phyloP scores from a whole-genome alignment of 2,329 filamentous ascomycete species.

The Xylaria polymorpha region DNA sequence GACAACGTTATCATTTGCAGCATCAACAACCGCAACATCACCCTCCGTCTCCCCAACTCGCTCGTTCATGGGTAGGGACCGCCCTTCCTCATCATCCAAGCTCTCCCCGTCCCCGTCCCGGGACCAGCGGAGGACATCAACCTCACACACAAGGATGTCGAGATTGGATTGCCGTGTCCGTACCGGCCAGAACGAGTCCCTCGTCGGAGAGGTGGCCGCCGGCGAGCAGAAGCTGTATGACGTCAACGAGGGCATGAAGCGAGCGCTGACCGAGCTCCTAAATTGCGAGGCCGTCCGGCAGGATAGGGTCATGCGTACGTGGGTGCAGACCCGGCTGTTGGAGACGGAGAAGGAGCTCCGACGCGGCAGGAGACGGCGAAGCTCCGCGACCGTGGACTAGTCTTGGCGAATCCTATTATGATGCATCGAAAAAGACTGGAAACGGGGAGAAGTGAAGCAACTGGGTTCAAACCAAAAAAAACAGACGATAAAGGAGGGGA shows the following conservation, averaged over 20 bases:
- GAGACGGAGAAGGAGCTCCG: conserved; percentile 70
- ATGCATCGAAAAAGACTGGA: background rate
- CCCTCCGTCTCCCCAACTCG: conserved; percentile 70
- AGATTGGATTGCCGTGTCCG: conserved; percentile 23
- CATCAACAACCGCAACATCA: conserved; percentile 57
- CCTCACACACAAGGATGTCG: conserved; percentile 38
- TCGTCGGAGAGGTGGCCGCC: conserved; percentile 60
- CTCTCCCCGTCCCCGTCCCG: conserved; percentile 54
- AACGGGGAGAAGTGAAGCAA: background rate
- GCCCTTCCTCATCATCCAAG: conserved; percentile 53
- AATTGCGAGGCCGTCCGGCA: conserved; percentile 67
- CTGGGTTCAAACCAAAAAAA: background rate
- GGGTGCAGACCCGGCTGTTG: conserved; percentile 69
- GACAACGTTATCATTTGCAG: conserved; percentile 1
- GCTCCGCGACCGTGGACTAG: conserved; percentile 49
- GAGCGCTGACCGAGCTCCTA: conserved; percentile 69
- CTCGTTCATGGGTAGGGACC: conserved; percentile 62
- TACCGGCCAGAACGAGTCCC: conserved; percentile 56
- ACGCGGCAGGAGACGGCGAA: conserved; percentile 62
- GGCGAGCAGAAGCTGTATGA: conserved; percentile 66
- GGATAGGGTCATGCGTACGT: conserved; percentile 65
- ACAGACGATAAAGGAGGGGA: background rate
- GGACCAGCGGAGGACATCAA: conserved; percentile 43
- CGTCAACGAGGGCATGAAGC: conserved; percentile 71
- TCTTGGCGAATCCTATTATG: background rate